Evolutionary conservation across 1,284 basidiomycete species (phyloP), one percentile per base, ranked within the genome.

Genomic region (Nidula niveotomentosa): DNA sequence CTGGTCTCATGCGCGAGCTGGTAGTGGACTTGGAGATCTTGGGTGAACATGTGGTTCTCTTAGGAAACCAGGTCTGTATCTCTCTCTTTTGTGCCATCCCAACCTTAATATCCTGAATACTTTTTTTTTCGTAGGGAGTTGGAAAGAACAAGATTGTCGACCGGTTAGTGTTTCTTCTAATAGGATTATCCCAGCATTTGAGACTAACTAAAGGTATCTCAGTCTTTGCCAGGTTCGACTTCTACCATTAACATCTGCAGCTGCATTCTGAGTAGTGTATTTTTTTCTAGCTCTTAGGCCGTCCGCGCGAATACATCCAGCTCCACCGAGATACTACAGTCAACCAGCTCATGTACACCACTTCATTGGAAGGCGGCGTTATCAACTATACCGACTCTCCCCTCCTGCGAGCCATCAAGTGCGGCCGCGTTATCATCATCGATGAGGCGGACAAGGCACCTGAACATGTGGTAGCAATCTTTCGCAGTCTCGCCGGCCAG

Each of bases 391-490:
- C 75, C 0, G 84, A 87, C 61, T 87, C 85, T 2, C 85, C 85
- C 33, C 77, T 88, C 33, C 75, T 88, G 7, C 79, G 84, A 9
- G 85, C 84, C 1, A 83, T 86, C 56, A 76, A 67, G 15, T 73
- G 73, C 56, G 85, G 85, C 0, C 80, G 85, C 8, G 72, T 84
- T 23, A 83, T 86, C 56, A 77, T 88, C 59, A 78, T 87, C 48
- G 85, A 88, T 62, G 85, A 88, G 60, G 85, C 84, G 7, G 85
- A 88, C 69, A 88, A 88, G 67, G 85, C 85, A 9, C 83, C 85
- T 2, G 85, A 86, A 62, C 84, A 88, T 57, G 85, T 88, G 52
- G 84, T 86, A 13, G 84, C 85, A 3, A 79, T 87, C 51, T 86
- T 88, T 76, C 74, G 82, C 35, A 85, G 84, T 62, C 76, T 88